Base-by-base conservation (phyloP, 2,329 filamentous ascomycete genomes). In the Arthrobotrys conoides region DNA sequence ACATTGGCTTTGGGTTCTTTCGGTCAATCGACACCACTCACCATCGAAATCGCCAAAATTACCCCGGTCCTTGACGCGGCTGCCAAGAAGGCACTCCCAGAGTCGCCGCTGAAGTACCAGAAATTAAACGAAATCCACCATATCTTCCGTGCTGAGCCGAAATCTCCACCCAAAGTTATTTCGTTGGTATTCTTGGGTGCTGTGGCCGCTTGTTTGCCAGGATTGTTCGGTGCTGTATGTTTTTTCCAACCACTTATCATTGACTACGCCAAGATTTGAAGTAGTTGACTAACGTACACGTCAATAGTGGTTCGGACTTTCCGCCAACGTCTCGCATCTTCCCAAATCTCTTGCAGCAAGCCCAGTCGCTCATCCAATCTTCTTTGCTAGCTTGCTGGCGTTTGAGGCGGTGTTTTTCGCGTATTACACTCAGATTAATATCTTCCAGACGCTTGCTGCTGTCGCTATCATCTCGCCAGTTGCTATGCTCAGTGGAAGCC, bases 401-500 rank as follows among this genome's bases (percentile, higher is more conserved):
- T 92, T 99, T 87, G 96, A 99, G 85, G 92, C 89, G 16, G 90
- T 97, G 71, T 97, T 99, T 86, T 95, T 96, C 87, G 86, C 97
- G 81, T 99, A 99, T 88, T 98, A 98, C 86, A 91, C 89, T 67
- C 90, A 86, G 83, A 97, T 95, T 94, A 97, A 91, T 83, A 87
- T 99, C 55, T 97, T 98, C 88, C 91, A 97, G 87, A 90, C 90
- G 14, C 87, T 99, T 63, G 94, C 94, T 3, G 90, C 90, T 27
- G 90, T 91, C 68, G 87, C 87, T 38, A 85, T 90, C 51, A 89
- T 96, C 33, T 90, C 91, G 16, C 85, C 88, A 27, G 89, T 94
- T 69, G 90, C 93, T 10, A 93, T 97, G 83, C 85, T 98, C 80
- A 97, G 93, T 84, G 96, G 96, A 71, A 94, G 91, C 83, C 91